Evolutionary conservation across 768 basidiomycete species (phyloP).

Genomic region (Collybia nuda): DNA sequence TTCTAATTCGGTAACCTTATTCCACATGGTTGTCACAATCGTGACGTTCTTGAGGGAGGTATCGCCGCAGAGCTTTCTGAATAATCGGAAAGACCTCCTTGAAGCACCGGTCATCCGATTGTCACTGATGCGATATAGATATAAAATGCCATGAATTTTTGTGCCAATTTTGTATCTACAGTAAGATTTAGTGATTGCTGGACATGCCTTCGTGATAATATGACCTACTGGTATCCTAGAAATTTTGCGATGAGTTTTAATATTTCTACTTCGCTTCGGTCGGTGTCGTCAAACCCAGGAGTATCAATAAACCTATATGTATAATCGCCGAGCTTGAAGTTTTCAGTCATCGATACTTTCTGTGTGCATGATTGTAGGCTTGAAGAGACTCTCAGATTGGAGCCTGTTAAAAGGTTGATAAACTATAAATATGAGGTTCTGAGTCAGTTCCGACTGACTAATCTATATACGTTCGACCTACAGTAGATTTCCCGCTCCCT

Average conservation of each 20-base stretch:
- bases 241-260: background rate
- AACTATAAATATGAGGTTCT: background rate
- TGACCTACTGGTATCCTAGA: background rate
- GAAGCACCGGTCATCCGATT: constrained; percentile 39
- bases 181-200: background rate
- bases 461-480: background rate
- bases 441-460: background rate
- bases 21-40: constrained; percentile 53
- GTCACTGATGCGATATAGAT: constrained; percentile 43
- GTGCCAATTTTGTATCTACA: background rate
- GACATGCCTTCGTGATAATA: background rate
- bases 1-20: constrained; percentile 27
- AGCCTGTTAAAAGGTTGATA: constrained; percentile 1
- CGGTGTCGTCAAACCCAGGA: constrained; percentile 2
- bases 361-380: background rate
- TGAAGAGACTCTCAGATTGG: background rate
- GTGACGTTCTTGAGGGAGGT: constrained; percentile 41
- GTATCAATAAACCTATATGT: constrained; percentile 1
- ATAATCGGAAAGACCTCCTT: constrained; percentile 41
- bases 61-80: constrained; percentile 46
- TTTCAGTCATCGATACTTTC: background rate
- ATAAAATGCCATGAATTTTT: constrained; percentile 32
- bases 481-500: constrained; percentile 1
- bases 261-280: background rate
- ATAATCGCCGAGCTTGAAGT: background rate